phyloP scores from a whole-genome alignment of 164 flowering plant species.

The Tinospora cordifolia region DNA sequence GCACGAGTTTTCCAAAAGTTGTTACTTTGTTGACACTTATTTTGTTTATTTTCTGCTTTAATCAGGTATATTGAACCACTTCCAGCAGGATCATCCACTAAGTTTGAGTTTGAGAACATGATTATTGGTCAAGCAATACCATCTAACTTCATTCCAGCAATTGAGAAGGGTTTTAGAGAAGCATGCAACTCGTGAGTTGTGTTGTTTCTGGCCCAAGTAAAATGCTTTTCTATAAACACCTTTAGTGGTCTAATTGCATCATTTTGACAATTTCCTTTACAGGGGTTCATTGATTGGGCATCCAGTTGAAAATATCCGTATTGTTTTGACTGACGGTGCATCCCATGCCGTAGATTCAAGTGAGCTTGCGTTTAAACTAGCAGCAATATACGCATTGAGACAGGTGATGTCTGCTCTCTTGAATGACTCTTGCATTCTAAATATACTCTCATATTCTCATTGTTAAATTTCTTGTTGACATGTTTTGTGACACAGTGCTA shows the following conservation, averaged over 20 bases:
- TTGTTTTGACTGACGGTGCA: constrained; percentile 88
- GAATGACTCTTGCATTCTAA: background rate
- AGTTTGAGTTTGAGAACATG: constrained; percentile 93
- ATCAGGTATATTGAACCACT: constrained; percentile 89
- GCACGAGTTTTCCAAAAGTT: background rate
- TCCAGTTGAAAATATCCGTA: constrained; percentile 83
- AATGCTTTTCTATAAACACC: background rate
- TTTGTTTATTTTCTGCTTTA: constrained; percentile 3
- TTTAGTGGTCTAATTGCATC: background rate
- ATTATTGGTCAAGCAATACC: constrained; percentile 93
- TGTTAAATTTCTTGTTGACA: background rate
- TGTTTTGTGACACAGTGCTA: constrained; percentile 62
- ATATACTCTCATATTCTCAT: background rate
- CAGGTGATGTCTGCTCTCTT: constrained; percentile 43
- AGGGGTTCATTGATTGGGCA: constrained; percentile 96
- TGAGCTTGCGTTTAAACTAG: constrained; percentile 95
- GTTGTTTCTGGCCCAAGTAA: background rate
- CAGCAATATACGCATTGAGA: constrained; percentile 96
- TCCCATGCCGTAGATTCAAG: constrained; percentile 99
- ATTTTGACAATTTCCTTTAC: constrained; percentile 13
- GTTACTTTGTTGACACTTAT: background rate
- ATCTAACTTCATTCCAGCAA: constrained; percentile 84
- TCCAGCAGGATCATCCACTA: constrained; percentile 57
- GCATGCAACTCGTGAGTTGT: constrained; percentile 91
- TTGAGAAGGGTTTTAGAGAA: constrained; percentile 95